Conservation (phyloP, 192 early-diverging fungal species). For the Coemansia brasiliensis region DNA sequence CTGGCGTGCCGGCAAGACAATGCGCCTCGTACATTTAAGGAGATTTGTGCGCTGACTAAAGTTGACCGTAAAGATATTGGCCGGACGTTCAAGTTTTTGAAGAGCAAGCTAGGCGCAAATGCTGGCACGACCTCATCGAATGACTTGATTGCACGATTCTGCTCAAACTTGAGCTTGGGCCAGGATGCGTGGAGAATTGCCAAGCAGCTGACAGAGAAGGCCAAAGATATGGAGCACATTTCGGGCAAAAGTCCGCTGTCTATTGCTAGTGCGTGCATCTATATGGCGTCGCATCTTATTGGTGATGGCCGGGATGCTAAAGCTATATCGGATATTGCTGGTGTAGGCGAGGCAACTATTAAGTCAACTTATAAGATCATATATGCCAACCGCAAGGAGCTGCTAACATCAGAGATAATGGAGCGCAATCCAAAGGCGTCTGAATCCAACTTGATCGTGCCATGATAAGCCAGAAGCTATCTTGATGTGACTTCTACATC, state of each 20-base stretch:
- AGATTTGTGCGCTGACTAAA: slow-evolving; percentile 87
- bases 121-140: slow-evolving; percentile 68
- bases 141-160: slow-evolving; percentile 80
- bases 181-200: slow-evolving; percentile 71
- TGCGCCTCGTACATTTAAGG: slow-evolving; percentile 87
- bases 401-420: slow-evolving; percentile 55
- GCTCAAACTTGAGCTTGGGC: slow-evolving; percentile 70
- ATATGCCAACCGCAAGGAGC: slow-evolving; percentile 58
- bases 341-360: slow-evolving; percentile 92
- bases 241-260: slow-evolving; percentile 92
- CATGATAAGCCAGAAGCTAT: not conserved
- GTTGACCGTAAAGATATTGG: slow-evolving; percentile 95
- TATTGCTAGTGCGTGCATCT: slow-evolving; percentile 91
- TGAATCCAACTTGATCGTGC: slow-evolving; percentile 25
- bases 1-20: slow-evolving; percentile 86
- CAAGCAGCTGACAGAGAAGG: slow-evolving; percentile 68
- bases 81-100: slow-evolving; percentile 62
- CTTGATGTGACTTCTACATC: not conserved
- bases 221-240: slow-evolving; percentile 81
- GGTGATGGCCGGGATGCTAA: slow-evolving; percentile 65
- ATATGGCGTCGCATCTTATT: slow-evolving; percentile 76
- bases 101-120: slow-evolving; percentile 58
- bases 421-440: slow-evolving; percentile 19
- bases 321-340: slow-evolving; percentile 80
- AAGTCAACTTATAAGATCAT: slow-evolving; percentile 80